Conservation (phyloP, 768 basidiomycete genomes). For the Auriscalpium orientale region DNA sequence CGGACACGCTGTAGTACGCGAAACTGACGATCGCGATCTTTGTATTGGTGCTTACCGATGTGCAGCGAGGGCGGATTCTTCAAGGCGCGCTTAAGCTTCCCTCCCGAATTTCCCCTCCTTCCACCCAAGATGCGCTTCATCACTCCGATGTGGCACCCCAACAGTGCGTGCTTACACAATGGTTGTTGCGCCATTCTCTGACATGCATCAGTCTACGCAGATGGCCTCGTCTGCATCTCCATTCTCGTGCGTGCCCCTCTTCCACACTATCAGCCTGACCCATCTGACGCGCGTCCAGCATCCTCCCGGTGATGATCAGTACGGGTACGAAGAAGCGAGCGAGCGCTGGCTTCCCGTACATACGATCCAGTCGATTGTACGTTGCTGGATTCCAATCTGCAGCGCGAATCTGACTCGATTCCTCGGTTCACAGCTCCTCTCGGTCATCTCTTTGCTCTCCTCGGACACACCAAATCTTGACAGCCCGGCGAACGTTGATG, state of each 20-base stretch:
- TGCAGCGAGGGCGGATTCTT: conserved; percentile 91
- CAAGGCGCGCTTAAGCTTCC: conserved; percentile 86
- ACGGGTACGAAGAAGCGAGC: conserved; percentile 92
- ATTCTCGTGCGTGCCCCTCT: conserved; percentile 57
- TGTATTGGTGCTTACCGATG: conserved; percentile 12
- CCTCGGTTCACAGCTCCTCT: conserved; percentile 61
- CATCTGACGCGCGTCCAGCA: conserved; percentile 44
- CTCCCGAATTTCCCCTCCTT: conserved; percentile 79
- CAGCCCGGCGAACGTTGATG: conserved; percentile 95
- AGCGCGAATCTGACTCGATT: conserved; percentile 4
- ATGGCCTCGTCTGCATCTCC: conserved; percentile 92
- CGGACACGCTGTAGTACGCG: conserved; percentile 86
- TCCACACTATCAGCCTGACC: conserved; percentile 2
- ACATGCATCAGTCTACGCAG: conserved; percentile 66
- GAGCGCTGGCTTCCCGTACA: conserved; percentile 99
- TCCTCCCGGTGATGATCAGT: conserved; percentile 93
- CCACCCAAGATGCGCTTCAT: conserved; percentile 96
- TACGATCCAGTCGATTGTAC: conserved; percentile 91
- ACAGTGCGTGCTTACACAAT: conserved; percentile 45
- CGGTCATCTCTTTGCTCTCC: conserved; percentile 92
- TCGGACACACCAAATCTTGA: conserved; percentile 87
- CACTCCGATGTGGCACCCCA: conserved; percentile 97
- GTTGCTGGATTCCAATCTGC: conserved; percentile 14
- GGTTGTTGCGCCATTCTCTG: conserved; percentile 1
- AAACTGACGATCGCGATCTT: background rate